These are phyloP conservation scores for Umbelopsis vinacea DNA, from an alignment of 192 early-diverging fungal species.

Conservation along the genomic window DNA sequence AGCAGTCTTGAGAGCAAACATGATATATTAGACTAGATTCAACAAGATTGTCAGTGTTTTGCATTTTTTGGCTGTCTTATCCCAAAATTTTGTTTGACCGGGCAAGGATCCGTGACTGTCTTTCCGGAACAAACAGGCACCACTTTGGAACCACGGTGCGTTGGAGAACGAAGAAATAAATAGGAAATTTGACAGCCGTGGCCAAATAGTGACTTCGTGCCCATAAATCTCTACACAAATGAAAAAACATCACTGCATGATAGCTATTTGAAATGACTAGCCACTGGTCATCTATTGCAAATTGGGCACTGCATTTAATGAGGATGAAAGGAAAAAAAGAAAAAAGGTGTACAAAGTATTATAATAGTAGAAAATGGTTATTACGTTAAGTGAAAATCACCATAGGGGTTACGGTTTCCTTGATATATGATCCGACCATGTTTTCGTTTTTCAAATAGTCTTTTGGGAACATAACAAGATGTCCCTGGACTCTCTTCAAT, in stretches of 20 bases:
- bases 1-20: conserved; percentile 47
- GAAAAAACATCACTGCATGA: too few species aligned
- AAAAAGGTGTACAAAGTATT: background rate
- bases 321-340: too few species aligned
- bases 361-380: background rate
- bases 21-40: conserved; percentile 23
- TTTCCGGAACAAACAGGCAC: background rate
- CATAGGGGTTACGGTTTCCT: conserved; percentile 57
- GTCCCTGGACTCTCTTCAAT: conserved; percentile 47
- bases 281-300: too few species aligned
- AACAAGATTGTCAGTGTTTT: conserved; percentile 10
- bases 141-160: too few species aligned
- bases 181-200: too few species aligned
- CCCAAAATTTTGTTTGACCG: conserved; percentile 16
- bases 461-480: conserved; percentile 58
- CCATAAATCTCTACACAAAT: too few species aligned
- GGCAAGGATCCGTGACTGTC: background rate
- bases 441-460: conserved; percentile 56
- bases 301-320: too few species aligned
- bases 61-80: background rate
- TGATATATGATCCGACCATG: conserved; percentile 49
- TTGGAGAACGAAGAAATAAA: too few species aligned
- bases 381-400: conserved; percentile 55
- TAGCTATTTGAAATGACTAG: too few species aligned
- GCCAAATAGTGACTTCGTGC: too few species aligned